Percentiles rank a stretch among this genome's conserved stretches.
These are phyloP conservation scores for Suhomyces yuchorum DNA, from an alignment of 1,139 yeast genomes.

Conservation along the genomic window DNA sequence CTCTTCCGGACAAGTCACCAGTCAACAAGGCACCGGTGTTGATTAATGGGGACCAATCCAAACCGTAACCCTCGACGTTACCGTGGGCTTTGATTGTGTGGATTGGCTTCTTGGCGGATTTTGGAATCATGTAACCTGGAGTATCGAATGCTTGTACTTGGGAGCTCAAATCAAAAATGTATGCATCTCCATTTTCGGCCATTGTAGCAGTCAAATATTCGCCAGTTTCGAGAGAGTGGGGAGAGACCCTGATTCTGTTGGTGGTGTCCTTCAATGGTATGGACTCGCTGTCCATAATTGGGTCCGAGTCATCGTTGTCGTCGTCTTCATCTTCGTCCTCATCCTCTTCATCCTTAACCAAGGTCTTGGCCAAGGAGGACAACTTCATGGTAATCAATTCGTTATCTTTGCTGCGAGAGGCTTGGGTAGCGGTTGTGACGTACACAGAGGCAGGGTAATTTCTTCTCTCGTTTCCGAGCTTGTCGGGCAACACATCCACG, in stretches of 20 bases:
- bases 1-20: slow-evolving; percentile 87
- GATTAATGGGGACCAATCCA: slow-evolving; percentile 93
- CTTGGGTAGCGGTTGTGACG: slow-evolving; percentile 92
- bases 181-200: slow-evolving; percentile 89
- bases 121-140: slow-evolving; percentile 83
- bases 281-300: slow-evolving; percentile 81
- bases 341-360: slow-evolving; percentile 75
- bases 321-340: slow-evolving; percentile 72
- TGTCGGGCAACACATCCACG: slow-evolving; percentile 84
- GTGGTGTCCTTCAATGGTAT: slow-evolving; percentile 81
- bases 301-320: slow-evolving; percentile 67
- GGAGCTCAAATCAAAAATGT: slow-evolving; percentile 76
- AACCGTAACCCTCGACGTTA: slow-evolving; percentile 94
- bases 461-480: slow-evolving; percentile 84
- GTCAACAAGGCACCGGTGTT: slow-evolving; percentile 80
- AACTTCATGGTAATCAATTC: slow-evolving; percentile 83
- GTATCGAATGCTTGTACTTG: slow-evolving; percentile 83
- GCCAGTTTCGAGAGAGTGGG: slow-evolving; percentile 72
- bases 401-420: slow-evolving; percentile 82
- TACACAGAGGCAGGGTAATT: slow-evolving; percentile 86
- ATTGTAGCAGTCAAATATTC: slow-evolving; percentile 87
- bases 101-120: slow-evolving; percentile 73
- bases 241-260: slow-evolving; percentile 84
- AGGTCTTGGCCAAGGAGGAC: slow-evolving; percentile 79
- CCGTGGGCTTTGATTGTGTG: slow-evolving; percentile 90